Evolutionary conservation across 1,139 yeast genomes (phyloP).

Genomic region (Diutina ranongensis): DNA sequence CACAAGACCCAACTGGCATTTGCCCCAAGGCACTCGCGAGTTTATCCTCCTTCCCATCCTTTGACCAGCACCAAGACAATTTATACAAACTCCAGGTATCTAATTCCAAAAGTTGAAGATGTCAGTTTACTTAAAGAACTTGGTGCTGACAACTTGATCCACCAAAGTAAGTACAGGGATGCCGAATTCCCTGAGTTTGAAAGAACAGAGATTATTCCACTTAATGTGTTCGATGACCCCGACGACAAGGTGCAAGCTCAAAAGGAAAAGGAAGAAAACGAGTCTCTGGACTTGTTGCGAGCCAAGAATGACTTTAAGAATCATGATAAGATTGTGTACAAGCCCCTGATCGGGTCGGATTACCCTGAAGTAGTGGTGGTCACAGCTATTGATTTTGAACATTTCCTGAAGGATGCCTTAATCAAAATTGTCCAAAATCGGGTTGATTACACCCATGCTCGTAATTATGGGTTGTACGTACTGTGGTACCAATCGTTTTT

Average conservation of each 20-base stretch:
- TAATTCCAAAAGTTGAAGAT: constrained; percentile 61
- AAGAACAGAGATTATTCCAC: constrained; percentile 19
- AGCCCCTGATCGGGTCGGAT: constrained; percentile 19
- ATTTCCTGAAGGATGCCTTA: constrained; percentile 47
- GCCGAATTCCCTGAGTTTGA: constrained; percentile 28
- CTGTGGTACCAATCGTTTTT: constrained; percentile 77
- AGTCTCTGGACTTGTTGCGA: constrained; percentile 23
- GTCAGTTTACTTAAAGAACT: constrained; percentile 47
- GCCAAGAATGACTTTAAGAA: constrained; percentile 51
- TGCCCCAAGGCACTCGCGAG: background rate
- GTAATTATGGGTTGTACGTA: constrained; percentile 66
- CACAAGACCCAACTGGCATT: background rate
- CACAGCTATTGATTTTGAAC: constrained; percentile 69
- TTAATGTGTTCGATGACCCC: constrained; percentile 37
- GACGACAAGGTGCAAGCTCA: constrained; percentile 23
- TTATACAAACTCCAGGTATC: constrained; percentile 37
- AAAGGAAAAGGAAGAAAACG: constrained; percentile 30
- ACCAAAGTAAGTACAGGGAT: constrained; percentile 28
- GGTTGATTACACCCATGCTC: constrained; percentile 66
- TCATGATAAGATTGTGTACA: constrained; percentile 51
- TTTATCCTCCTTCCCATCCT: constrained; percentile 26
- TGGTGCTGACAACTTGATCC: constrained; percentile 39
- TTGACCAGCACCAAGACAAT: constrained; percentile 22
- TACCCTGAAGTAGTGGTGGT: constrained; percentile 68
- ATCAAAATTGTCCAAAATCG: constrained; percentile 68